phyloP scores from a whole-genome alignment of 352 stramenopile species.

The Pythium insidiosum region DNA sequence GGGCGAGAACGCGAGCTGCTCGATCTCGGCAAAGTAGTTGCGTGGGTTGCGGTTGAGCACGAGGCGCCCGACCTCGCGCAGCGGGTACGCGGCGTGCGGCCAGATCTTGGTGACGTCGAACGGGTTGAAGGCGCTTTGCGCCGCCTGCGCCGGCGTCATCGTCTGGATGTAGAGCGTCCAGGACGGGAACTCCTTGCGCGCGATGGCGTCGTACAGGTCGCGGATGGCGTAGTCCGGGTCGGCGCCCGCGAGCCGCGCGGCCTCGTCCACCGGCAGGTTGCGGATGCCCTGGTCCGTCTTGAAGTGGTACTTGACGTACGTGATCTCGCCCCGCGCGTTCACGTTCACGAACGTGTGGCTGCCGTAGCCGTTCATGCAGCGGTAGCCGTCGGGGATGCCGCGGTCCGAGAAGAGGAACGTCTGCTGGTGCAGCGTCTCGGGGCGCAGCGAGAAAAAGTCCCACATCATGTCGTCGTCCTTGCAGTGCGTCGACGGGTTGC shows the following conservation, averaged over 20 bases:
- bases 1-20: constrained; percentile 85
- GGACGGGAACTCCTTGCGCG: constrained; percentile 40
- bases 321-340: constrained; percentile 45
- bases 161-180: constrained; percentile 87
- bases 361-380: constrained; percentile 87
- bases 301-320: constrained; percentile 89
- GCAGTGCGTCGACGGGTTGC: constrained; percentile 70
- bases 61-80: constrained; percentile 69
- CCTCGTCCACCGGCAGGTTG: constrained; percentile 69
- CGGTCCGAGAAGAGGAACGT: constrained; percentile 82
- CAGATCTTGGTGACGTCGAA: constrained; percentile 91
- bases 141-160: constrained; percentile 71
- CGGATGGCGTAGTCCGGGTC: constrained; percentile 82
- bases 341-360: constrained; percentile 86
- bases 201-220: constrained; percentile 85
- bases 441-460: constrained; percentile 82
- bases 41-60: constrained; percentile 81
- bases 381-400: constrained; percentile 72
- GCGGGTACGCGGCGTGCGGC: constrained; percentile 72
- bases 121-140: constrained; percentile 47
- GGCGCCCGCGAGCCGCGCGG: constrained; percentile 32
- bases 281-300: constrained; percentile 81
- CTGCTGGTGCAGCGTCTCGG: constrained; percentile 77
- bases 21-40: constrained; percentile 90
- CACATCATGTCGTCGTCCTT: constrained; percentile 81